These are phyloP conservation scores for Phaeomoniella chlamydospora DNA, from an alignment of 2,329 filamentous ascomycete genomes.

Conservation along the genomic window DNA sequence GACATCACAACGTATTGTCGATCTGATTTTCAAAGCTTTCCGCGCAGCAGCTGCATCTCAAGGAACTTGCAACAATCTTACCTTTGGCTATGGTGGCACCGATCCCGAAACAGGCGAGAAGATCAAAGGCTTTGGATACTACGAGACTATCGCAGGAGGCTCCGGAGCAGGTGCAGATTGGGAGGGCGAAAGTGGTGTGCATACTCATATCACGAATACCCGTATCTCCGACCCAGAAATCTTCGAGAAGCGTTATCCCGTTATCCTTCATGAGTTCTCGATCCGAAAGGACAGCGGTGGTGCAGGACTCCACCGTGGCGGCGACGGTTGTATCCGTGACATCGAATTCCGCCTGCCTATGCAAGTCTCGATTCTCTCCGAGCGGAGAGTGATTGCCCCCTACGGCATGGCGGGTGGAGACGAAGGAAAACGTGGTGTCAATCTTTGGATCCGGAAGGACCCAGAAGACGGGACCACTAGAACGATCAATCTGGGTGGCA, in stretches of 20 bases:
- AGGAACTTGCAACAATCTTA: constrained; percentile 15
- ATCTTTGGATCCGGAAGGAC: constrained; percentile 11
- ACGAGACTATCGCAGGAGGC: constrained; percentile 70
- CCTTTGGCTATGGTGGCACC: constrained; percentile 12
- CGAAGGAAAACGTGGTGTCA: constrained; percentile 8
- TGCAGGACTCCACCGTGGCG: constrained; percentile 49
- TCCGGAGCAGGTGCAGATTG: constrained; percentile 58
- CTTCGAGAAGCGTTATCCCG: constrained; percentile 63
- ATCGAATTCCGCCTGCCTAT: constrained; percentile 70
- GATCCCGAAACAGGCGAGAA: constrained; percentile 15
- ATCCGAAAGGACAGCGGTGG: constrained; percentile 51
- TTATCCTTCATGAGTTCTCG: constrained; percentile 56
- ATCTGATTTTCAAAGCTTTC: constrained; percentile 19
- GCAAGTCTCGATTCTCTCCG: constrained; percentile 36
- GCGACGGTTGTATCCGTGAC: constrained; percentile 62
- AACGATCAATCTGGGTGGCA: constrained; percentile 11
- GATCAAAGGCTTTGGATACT: constrained; percentile 59
- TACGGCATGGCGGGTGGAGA: constrained; percentile 14
- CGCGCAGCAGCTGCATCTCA: constrained; percentile 12
- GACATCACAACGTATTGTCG: constrained; percentile 16
- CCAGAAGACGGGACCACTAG: constrained; percentile 5
- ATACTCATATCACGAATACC: constrained; percentile 78
- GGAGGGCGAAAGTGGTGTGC: constrained; percentile 63
- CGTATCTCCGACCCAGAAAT: constrained; percentile 70
- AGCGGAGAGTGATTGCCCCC: constrained; percentile 10